Percentiles rank a stretch among this genome's conserved stretches.
These are phyloP conservation scores for Tetrahymena thermophila DNA, from an alignment of 73 alveolate genomes.

Conservation along the genomic window DNA sequence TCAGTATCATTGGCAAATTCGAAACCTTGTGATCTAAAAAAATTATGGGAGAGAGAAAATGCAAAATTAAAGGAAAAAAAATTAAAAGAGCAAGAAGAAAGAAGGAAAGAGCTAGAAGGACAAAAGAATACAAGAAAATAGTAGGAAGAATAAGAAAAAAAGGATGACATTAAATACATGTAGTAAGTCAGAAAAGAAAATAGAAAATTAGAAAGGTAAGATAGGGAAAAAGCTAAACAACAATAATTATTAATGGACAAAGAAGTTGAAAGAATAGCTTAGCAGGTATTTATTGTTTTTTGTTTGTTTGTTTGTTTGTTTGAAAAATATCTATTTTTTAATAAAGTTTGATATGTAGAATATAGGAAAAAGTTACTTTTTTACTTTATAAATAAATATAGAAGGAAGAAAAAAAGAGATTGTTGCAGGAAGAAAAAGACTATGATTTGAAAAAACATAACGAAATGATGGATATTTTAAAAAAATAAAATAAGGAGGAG, in stretches of 20 bases:
- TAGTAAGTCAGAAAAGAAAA: not conserved
- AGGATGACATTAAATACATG: not conserved
- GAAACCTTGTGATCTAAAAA: not conserved
- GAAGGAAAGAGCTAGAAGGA: not conserved
- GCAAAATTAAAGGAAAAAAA: not conserved
- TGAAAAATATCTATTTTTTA: no score
- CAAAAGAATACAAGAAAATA: not conserved
- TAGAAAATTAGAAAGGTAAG: not conserved
- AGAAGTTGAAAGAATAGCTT: not conserved
- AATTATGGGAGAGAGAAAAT: not conserved
- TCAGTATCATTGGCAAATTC: not conserved
- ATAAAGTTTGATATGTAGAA: not conserved
- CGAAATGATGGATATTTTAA: not conserved
- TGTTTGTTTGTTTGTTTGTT: no score
- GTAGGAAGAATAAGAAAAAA: not conserved
- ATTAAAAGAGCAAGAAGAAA: not conserved
- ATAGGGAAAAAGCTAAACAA: not conserved
- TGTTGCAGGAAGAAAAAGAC: not conserved
- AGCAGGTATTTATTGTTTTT: not conserved
- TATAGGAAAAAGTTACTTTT: not conserved
- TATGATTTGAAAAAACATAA: not conserved
- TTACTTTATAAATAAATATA: not conserved
- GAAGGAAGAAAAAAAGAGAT: not conserved
- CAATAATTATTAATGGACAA: not conserved
- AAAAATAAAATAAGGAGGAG: not conserved